Evolutionary conservation across 176 grass and related monocot species (phyloP).

Genomic region (Musa troglodytarum): DNA sequence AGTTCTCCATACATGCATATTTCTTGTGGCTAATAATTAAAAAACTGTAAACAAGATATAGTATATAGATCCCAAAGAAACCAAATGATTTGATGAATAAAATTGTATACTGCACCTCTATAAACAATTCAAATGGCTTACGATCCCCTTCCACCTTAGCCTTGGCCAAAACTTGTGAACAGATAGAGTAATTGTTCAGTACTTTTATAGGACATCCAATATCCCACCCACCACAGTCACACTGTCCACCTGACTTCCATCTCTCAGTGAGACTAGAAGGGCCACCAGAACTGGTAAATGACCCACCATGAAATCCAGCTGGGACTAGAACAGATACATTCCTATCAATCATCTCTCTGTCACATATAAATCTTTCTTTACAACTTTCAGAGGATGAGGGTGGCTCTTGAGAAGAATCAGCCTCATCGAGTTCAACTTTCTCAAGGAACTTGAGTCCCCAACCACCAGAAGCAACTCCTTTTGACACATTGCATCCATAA

Average conservation of each 20-base stretch:
- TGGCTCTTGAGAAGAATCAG: not conserved
- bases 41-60: not conserved
- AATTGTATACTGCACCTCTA: not conserved
- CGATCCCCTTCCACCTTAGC: not conserved
- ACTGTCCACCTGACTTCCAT: constrained; percentile 30
- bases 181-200: constrained; percentile 13
- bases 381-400: not conserved
- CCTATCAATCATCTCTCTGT: constrained; percentile 1
- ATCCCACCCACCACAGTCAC: constrained; percentile 51
- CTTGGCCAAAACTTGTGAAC: not conserved
- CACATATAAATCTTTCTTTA: constrained; percentile 3
- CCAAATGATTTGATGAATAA: not conserved
- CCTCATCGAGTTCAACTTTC: not conserved
- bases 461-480: constrained; percentile 21
- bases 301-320: constrained; percentile 32
- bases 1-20: not conserved
- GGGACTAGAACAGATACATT: constrained; percentile 28
- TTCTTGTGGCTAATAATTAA: not conserved
- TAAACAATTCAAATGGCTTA: not conserved
- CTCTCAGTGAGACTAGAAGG: constrained; percentile 29
- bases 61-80: not conserved
- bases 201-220: constrained; percentile 33
- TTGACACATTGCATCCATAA: constrained; percentile 7
- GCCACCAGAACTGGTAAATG: constrained; percentile 5
- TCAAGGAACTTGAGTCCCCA: constrained; percentile 46